Percentiles rank a stretch among this genome's conserved stretches.
phyloP scores from a whole-genome alignment of 176 grass and related monocot species.

The Pharus latifolius region DNA sequence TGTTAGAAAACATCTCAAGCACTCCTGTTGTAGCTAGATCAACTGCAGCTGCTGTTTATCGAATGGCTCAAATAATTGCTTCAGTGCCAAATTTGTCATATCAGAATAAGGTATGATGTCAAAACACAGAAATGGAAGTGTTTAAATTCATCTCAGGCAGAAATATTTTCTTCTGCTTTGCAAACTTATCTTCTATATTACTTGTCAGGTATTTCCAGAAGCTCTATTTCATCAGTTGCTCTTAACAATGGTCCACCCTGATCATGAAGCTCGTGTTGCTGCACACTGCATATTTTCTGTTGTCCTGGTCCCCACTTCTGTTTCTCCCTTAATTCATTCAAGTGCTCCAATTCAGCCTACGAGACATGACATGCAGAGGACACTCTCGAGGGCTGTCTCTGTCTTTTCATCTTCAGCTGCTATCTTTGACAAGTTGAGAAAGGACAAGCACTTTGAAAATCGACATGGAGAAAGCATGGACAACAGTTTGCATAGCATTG shows the following conservation, averaged over 20 bases:
- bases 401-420: slow-evolving; percentile 99
- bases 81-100: slow-evolving; percentile 88
- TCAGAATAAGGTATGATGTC: slow-evolving; percentile 70
- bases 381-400: slow-evolving; percentile 94
- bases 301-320: slow-evolving; percentile 94
- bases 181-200: slow-evolving; percentile 20
- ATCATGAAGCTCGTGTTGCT: slow-evolving; percentile 81
- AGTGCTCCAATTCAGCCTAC: slow-evolving; percentile 28
- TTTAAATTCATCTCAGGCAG: slow-evolving; percentile 5
- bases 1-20: slow-evolving; percentile 83
- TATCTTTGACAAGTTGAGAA: slow-evolving; percentile 90
- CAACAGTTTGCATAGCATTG: slow-evolving; percentile 24
- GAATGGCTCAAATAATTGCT: slow-evolving; percentile 97
- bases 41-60: slow-evolving; percentile 90
- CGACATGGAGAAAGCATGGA: slow-evolving; percentile 40
- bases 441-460: slow-evolving; percentile 56
- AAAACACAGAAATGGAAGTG: neutral
- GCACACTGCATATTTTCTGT: slow-evolving; percentile 99
- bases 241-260: slow-evolving; percentile 89
- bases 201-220: slow-evolving; percentile 90
- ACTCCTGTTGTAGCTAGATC: slow-evolving; percentile 71
- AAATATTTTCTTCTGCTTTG: slow-evolving; percentile 6
- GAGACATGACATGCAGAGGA: slow-evolving; percentile 73
- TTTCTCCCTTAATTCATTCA: slow-evolving; percentile 47
- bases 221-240: slow-evolving; percentile 94